Base-by-base conservation (phyloP, 1,284 basidiomycete genomes). In the Trichosporon inkin region DNA sequence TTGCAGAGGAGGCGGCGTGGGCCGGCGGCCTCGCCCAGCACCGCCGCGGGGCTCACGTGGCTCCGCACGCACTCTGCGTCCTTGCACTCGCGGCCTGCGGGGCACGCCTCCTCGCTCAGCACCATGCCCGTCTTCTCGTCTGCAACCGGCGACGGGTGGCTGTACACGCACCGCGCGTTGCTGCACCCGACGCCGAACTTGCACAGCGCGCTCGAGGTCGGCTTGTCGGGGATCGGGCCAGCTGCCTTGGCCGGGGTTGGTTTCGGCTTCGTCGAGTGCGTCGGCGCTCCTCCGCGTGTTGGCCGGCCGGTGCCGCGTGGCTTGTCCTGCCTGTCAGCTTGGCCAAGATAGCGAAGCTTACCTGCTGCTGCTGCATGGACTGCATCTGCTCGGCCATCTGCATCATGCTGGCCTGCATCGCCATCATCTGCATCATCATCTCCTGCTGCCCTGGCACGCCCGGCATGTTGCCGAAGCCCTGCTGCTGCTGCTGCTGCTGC, bases 71-170 rank as follows among this genome's bases (percentile, higher is more conserved):
- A 95, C 77, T 95, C 91, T 71, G 89, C 86, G 75, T 96, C 90
- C 73, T 88, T 87, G 78, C 93, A 97, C 47, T 87, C 81, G 71
- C 86, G 88, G 17, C 90, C 90, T 41, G 87, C 85, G 68, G 74
- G 70, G 74, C 92, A 96, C 19, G 89, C 82, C 64, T 95, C 93
- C 63, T 89, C 92, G 68, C 88, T 92, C 61, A 96, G 80, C 2
- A 96, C 93, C 66, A 97, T 84, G n/a, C 92, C 93, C n/a, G 71
- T 75, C 71, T 88, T 90, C 78, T 94, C 90, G 28, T 92, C 93
- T 2, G 93, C 92, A 0, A 91, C 90, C 14, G 93, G 92, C 6
- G 89, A 91, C 3, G 93, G 91, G 76, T 97, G 93, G 10, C 89
- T 90, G 78, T 86, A 96, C 17, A 87, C 83, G 76, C 93, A 97